phyloP scores from a whole-genome alignment of 805 yeast species.

The Pichia thaimueangensis region DNA sequence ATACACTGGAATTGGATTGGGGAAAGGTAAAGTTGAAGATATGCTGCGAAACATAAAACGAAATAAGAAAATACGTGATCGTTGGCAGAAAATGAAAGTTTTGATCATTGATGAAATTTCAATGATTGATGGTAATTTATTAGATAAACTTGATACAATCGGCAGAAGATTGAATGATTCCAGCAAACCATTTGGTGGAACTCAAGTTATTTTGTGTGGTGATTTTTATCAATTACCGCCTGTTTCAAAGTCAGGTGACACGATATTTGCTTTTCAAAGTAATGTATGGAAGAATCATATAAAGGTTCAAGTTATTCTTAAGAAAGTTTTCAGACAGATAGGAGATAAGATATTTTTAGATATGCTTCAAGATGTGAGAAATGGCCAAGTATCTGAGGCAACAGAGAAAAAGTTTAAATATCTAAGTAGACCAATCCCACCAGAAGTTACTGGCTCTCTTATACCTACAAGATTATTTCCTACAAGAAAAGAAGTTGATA shows the following conservation, averaged over 20 bases:
- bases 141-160: conserved; percentile 66
- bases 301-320: conserved; percentile 48
- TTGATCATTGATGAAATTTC: conserved; percentile 89
- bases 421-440: conserved; percentile 44
- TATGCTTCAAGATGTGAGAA: conserved; percentile 71
- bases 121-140: conserved; percentile 78
- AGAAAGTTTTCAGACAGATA: conserved; percentile 69
- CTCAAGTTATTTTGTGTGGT: conserved; percentile 86
- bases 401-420: conserved; percentile 45
- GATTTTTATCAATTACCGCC: conserved; percentile 94
- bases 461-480: conserved; percentile 72
- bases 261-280: conserved; percentile 60
- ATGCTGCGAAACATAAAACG: conserved; percentile 44
- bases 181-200: conserved; percentile 79
- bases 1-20: conserved; percentile 82
- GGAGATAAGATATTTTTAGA: conserved; percentile 63
- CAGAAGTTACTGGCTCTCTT: conserved; percentile 52
- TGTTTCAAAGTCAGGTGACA: conserved; percentile 35
- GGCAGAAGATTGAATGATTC: conserved; percentile 50
- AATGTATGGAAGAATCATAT: conserved; percentile 56
- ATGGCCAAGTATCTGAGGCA: conserved; percentile 47
- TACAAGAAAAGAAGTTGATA: conserved; percentile 65
- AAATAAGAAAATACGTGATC: conserved; percentile 35
- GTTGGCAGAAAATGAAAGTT: conserved; percentile 67
- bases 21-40: conserved; percentile 41